Conservation (phyloP, 345 rosid genomes). For the Cardamine chenopodiifolia region DNA sequence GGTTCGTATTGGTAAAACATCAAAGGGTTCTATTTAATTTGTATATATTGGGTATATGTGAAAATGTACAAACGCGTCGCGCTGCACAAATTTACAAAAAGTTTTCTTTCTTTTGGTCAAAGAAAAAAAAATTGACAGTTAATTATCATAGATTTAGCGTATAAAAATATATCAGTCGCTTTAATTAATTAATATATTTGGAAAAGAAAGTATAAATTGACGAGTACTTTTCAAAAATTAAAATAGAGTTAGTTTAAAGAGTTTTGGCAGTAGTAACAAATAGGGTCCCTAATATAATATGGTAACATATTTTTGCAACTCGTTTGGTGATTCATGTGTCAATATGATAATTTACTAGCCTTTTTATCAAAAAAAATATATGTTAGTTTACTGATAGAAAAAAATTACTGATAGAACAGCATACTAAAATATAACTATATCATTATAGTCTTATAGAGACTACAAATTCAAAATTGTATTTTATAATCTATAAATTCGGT, state of each 20-base stretch:
- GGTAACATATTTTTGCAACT: background rate
- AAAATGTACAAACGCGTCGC: background rate
- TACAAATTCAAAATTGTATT: background rate
- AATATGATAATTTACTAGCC: background rate
- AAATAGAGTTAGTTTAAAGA: background rate
- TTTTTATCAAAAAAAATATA: no score
- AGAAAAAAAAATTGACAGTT: no score
- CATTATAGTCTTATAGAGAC: background rate
- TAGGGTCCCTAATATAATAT: background rate
- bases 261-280: background rate
- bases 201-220: background rate
- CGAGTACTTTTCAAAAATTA: background rate
- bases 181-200: no score
- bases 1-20: background rate
- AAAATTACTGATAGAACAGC: no score
- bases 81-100: no score
- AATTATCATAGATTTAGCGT: no score
- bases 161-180: background rate
- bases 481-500: background rate
- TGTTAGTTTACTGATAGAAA: background rate
- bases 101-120: no score
- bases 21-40: background rate
- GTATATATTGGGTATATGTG: background rate
- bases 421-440: background rate
- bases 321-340: constrained; percentile 2